phyloP scores from a whole-genome alignment of 1,139 yeast genomes.

The Eremothecium cymbalariae region DNA sequence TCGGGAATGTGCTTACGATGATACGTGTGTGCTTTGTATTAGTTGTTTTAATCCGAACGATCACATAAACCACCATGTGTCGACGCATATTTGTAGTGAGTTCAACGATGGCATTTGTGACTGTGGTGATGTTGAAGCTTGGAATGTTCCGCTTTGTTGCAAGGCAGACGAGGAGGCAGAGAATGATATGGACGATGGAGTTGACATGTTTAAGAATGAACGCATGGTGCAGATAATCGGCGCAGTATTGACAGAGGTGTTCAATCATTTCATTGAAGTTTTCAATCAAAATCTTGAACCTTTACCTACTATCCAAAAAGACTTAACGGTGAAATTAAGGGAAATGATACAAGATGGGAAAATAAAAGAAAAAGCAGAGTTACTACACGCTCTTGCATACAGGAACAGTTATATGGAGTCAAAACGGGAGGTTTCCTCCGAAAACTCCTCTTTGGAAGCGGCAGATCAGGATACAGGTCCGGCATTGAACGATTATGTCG shows the following conservation, averaged over 20 bases:
- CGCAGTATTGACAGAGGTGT: conserved; percentile 22
- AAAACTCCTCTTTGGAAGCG: conserved; percentile 10
- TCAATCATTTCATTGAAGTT: conserved; percentile 31
- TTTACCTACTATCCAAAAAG: conserved; percentile 27
- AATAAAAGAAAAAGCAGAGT: conserved; percentile 16
- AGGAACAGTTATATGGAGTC: conserved; percentile 16
- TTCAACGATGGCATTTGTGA: conserved; percentile 55
- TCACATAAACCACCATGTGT: conserved; percentile 57
- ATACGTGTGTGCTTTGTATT: conserved; percentile 65
- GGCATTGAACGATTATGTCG: conserved; percentile 34
- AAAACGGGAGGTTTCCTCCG: background rate
- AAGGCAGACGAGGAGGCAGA: conserved; percentile 23
- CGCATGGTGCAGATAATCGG: conserved; percentile 17
- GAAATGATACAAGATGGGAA: conserved; percentile 23
- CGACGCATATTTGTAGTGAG: conserved; percentile 43
- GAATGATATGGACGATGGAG: conserved; percentile 9
- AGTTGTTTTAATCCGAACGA: conserved; percentile 62
- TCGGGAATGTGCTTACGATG: conserved; percentile 60
- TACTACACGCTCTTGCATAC: conserved; percentile 21
- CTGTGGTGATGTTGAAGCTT: conserved; percentile 64
- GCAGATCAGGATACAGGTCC: conserved; percentile 31
- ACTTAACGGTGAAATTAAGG: conserved; percentile 24
- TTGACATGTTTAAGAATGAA: conserved; percentile 13
- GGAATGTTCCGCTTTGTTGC: conserved; percentile 43
- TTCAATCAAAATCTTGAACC: conserved; percentile 31